Base-by-base conservation (phyloP, 2,329 filamentous ascomycete genomes). In the Pseudonectria foliicola region DNA sequence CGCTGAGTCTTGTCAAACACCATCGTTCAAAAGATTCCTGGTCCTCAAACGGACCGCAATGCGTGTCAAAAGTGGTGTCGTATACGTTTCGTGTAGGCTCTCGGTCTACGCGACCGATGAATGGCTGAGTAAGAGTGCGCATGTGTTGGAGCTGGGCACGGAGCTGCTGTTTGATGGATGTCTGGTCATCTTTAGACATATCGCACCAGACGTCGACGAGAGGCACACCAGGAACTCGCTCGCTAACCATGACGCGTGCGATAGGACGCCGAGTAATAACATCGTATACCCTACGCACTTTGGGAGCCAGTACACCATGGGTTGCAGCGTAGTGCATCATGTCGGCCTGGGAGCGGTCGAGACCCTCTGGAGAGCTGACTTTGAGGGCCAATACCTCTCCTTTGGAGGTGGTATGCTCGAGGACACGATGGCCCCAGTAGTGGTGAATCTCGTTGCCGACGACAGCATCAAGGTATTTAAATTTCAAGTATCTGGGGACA, bases 91-190 rank as follows among this genome's bases (percentile, higher is more conserved):
- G 27, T 12, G 23, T 15, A 14, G 16, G 31, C 25, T 31, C 14
- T 12, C 28, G 11, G 10, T 28, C 33, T 12, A 35, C 18, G 13
- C 28, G 37, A 12, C 37, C 37, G 18, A 35, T 31, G 13, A 31
- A 39, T 13, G 31, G 24, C 23, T 31, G 31, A 13, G 37, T 39
- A 14, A 24, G 25, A 11, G 27, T 15, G 18, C 37, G 37, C 32
- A 39, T 39, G 11, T 27, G 31, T 4, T 7, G 12, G 6, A 39
- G 12, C 16, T 39, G 37, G 7, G 6, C 24, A n/a, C 37, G 31
- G 7, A 39, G 37, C 27, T 39, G 37, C 8, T 34, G 14, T 27
- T 39, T 39, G 32, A 38, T 38, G 25, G 27, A 31, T 8, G 31
- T 12, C 27, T 35, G 27, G 12, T 38, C 21, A 14, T 13, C 7